Percentiles rank a stretch among this genome's conserved stretches.
Conservation (phyloP, 208 protist genomes). For the Jaenimonas drosophilae region DNA sequence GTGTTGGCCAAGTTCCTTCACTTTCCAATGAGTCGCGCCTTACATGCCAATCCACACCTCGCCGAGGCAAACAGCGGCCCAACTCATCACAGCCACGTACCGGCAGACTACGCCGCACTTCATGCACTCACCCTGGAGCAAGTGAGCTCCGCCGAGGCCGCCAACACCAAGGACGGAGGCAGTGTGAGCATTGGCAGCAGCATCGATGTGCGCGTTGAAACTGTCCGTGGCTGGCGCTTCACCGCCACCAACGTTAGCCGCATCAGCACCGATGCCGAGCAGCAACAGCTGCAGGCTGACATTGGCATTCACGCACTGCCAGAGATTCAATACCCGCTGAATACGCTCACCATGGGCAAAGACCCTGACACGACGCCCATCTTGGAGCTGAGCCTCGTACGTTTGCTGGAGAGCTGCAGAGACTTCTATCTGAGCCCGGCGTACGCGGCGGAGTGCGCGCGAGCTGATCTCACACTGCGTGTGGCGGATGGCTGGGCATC, state of each 20-base stretch:
- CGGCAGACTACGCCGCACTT: background rate
- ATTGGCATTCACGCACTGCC: slow-evolving; percentile 47
- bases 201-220: slow-evolving; percentile 10
- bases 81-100: background rate
- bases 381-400: slow-evolving; percentile 35
- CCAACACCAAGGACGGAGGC: background rate
- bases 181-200: background rate
- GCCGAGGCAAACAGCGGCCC: background rate
- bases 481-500: slow-evolving; percentile 46
- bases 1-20: slow-evolving; percentile 44
- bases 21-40: slow-evolving; percentile 50
- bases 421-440: slow-evolving; percentile 46
- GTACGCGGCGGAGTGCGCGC: slow-evolving; percentile 20
- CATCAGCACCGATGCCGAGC: slow-evolving; percentile 59
- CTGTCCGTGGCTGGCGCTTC: slow-evolving; percentile 47
- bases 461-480: slow-evolving; percentile 37
- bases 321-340: slow-evolving; percentile 60
- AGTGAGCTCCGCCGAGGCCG: background rate
- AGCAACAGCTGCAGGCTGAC: slow-evolving; percentile 21
- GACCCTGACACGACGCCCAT: slow-evolving; percentile 11
- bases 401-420: slow-evolving; percentile 34
- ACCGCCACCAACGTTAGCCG: slow-evolving; percentile 35
- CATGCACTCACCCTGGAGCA: background rate
- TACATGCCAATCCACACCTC: slow-evolving; percentile 32
- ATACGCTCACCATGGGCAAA: slow-evolving; percentile 37